These are phyloP conservation scores for Aspergillus luchuensis DNA, from an alignment of 2,329 filamentous ascomycete species.

Conservation along the genomic window DNA sequence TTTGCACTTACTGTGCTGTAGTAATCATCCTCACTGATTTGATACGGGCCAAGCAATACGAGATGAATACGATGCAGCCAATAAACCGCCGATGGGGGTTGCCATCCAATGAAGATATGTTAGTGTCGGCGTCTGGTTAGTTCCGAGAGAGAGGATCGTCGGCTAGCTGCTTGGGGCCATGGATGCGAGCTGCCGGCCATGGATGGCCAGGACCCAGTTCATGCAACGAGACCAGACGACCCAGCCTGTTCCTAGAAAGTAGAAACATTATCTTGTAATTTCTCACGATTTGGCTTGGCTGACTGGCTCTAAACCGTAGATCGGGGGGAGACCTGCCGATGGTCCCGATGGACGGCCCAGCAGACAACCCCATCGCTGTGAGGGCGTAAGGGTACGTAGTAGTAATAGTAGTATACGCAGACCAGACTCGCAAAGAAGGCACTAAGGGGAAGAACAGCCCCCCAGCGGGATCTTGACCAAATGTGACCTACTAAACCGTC, in stretches of 20 bases:
- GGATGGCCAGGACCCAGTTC: not conserved
- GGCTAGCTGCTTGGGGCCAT: constrained; percentile 9
- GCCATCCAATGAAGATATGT: not conserved
- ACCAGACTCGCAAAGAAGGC: not conserved
- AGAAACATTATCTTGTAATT: not conserved
- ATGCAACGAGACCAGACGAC: not conserved
- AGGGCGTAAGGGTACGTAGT: too few species aligned
- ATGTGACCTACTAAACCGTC: not conserved
- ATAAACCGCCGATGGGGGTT: not conserved
- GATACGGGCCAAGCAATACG: constrained; percentile 1
- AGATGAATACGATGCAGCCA: not conserved
- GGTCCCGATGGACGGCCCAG: not conserved
- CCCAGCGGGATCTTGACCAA: too few species aligned
- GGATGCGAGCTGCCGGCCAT: constrained; percentile 2
- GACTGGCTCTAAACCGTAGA: not conserved
- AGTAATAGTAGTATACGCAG: not conserved
- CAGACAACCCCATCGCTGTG: too few species aligned
- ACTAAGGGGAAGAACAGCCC: not conserved
- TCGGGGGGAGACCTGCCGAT: not conserved
- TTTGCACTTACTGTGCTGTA: not conserved
- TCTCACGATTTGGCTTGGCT: not conserved
- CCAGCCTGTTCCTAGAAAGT: not conserved
- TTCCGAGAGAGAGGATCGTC: constrained; percentile 8
- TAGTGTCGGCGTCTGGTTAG: not conserved
- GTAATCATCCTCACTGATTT: not conserved